These are phyloP conservation scores for Penicillium freii DNA, from an alignment of 2,329 filamentous ascomycete species.

Conservation along the genomic window DNA sequence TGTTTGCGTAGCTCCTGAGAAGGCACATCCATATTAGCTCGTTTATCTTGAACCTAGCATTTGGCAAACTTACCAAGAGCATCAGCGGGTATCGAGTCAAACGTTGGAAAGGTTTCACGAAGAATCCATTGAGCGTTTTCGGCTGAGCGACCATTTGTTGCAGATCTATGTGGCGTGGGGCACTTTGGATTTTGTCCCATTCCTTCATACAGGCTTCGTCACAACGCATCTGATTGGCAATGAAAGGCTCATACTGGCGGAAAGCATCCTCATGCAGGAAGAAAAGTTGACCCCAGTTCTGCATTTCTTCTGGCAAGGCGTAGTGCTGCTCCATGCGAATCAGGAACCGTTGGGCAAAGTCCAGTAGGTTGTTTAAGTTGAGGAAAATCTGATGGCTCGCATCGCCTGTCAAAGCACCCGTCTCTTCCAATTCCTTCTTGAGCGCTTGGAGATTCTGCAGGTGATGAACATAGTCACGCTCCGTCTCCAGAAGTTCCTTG, in stretches of 20 bases:
- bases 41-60: not conserved
- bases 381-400: conserved; percentile 92
- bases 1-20: conserved; percentile 80
- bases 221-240: conserved; percentile 91
- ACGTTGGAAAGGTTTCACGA: conserved; percentile 95
- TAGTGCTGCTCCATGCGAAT: conserved; percentile 97
- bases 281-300: conserved; percentile 96
- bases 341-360: conserved; percentile 91
- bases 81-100: conserved; percentile 92
- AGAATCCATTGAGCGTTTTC: conserved; percentile 83
- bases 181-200: conserved; percentile 79
- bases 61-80: conserved; percentile 62
- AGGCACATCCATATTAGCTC: conserved; percentile 2
- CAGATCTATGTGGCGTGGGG: conserved; percentile 63
- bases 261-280: conserved; percentile 81
- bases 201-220: conserved; percentile 78
- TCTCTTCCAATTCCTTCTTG: conserved; percentile 85
- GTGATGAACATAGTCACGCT: conserved; percentile 97
- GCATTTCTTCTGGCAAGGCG: conserved; percentile 68
- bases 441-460: conserved; percentile 89
- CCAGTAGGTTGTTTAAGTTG: conserved; percentile 90
- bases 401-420: conserved; percentile 83
- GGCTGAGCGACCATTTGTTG: conserved; percentile 78
- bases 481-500: conserved; percentile 86
- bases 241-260: conserved; percentile 92